phyloP scores from a whole-genome alignment of 2,329 filamentous ascomycete genomes.

The Aspergillus nomiae region DNA sequence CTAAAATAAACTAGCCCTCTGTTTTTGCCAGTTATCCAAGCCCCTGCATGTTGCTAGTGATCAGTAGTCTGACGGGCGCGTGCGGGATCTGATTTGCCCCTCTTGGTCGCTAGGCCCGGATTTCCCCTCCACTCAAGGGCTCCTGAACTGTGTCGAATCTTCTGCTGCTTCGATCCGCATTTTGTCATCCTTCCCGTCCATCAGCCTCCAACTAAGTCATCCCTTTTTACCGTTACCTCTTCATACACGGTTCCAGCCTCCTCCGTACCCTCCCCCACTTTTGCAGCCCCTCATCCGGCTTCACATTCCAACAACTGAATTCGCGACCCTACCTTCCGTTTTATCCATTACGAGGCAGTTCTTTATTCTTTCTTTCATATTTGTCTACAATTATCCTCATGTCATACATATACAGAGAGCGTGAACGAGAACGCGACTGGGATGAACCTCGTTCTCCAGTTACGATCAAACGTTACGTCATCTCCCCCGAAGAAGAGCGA shows the following conservation, averaged over 20 bases:
- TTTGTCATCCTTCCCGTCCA: not conserved
- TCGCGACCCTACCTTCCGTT: not conserved
- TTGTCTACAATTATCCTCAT: conserved; percentile 14
- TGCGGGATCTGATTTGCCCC: not conserved
- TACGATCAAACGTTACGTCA: conserved; percentile 60
- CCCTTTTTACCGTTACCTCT: not conserved
- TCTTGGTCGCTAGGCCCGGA: not conserved
- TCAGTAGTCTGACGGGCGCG: not conserved
- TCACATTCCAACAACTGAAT: not conserved
- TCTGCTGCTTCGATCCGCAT: not conserved
- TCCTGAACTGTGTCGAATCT: not conserved
- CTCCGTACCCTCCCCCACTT: conserved; percentile 5
- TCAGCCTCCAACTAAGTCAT: not conserved
- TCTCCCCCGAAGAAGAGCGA: conserved; percentile 45
- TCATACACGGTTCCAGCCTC: not conserved
- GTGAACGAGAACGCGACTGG: conserved; percentile 43
- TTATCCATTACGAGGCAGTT: not conserved
- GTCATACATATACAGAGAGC: conserved; percentile 42
- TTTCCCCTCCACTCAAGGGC: not conserved
- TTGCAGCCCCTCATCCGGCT: conserved; percentile 3
- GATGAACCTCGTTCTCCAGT: conserved; percentile 45
- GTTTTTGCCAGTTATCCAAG: not conserved
- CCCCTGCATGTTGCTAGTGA: not conserved
- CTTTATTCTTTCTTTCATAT: not conserved
- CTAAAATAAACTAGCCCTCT: not conserved